phyloP scores from a whole-genome alignment of 1,284 basidiomycete genomes.

The Marasmius fiardii region DNA sequence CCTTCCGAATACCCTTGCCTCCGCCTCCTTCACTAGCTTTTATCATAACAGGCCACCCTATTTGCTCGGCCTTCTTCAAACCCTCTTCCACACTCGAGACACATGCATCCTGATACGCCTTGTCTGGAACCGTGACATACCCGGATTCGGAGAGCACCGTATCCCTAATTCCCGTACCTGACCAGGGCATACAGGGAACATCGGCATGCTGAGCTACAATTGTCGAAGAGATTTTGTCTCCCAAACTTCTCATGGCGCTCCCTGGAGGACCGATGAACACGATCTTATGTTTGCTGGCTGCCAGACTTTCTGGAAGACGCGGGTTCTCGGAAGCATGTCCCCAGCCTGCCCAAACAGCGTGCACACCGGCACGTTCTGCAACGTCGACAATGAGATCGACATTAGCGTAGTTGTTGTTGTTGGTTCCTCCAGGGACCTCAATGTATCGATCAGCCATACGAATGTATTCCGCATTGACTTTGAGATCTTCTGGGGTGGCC shows the following conservation, averaged over 20 bases:
- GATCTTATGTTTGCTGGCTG: conserved; percentile 92
- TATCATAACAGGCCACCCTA: conserved; percentile 99
- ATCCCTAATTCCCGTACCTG: conserved; percentile 91
- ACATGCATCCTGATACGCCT: conserved; percentile 89
- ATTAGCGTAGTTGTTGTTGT: conserved; percentile 99
- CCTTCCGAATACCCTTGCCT: conserved; percentile 97
- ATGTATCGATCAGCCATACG: conserved; percentile 99
- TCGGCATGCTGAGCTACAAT: conserved; percentile 97
- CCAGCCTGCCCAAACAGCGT: conserved; percentile 99
- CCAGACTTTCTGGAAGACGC: conserved; percentile 92
- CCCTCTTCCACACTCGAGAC: conserved; percentile 91
- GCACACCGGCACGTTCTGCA: conserved; percentile 95
- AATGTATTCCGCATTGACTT: conserved; percentile 99
- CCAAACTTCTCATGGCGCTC: conserved; percentile 97
- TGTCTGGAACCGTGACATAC: conserved; percentile 92
- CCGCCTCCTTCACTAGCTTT: conserved; percentile 99
- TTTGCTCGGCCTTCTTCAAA: conserved; percentile 77
- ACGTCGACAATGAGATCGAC: conserved; percentile 99
- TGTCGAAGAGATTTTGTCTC: conserved; percentile 99
- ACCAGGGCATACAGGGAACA: conserved; percentile 99
- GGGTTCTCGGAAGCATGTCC: conserved; percentile 99
- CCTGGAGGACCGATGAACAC: conserved; percentile 99
- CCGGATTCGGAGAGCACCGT: conserved; percentile 86
- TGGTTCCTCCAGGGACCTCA: conserved; percentile 96
- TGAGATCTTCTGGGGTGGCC: conserved; percentile 98